Conservation (phyloP, 345 rosid genomes). For the Arabidopsis suecica region DNA sequence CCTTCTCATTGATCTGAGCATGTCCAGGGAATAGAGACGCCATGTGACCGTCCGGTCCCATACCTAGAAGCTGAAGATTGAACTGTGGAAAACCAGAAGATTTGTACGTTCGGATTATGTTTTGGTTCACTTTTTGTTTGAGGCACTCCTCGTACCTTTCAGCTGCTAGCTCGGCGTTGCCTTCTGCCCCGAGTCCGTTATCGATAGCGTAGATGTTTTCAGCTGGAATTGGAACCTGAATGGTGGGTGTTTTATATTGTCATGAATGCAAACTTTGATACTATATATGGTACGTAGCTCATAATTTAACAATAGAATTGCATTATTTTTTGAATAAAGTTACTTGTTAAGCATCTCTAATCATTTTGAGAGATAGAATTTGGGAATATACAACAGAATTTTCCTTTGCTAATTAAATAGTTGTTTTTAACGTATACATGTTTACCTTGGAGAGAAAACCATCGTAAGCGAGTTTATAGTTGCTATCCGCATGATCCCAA, state of each 20-base stretch:
- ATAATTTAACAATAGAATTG: neutral
- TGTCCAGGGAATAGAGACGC: slow-evolving; percentile 87
- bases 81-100: slow-evolving; percentile 70
- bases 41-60: slow-evolving; percentile 90
- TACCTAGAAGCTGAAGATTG: slow-evolving; percentile 80
- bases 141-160: slow-evolving; percentile 65
- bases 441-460: slow-evolving; percentile 75
- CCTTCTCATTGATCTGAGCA: slow-evolving; percentile 59
- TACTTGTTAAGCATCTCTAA: neutral
- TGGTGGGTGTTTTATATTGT: neutral
- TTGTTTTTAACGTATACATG: neutral
- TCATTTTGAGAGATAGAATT: neutral
- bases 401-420: neutral
- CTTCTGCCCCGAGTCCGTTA: slow-evolving; percentile 65
- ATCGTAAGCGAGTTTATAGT: slow-evolving; percentile 79
- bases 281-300: neutral
- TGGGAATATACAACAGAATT: neutral
- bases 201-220: slow-evolving; percentile 74
- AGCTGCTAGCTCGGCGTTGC: slow-evolving; percentile 69
- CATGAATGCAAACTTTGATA: neutral
- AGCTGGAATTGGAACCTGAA: slow-evolving; percentile 62
- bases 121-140: slow-evolving; percentile 53
- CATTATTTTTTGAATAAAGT: neutral
- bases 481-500: slow-evolving; percentile 72
- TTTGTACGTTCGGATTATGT: slow-evolving; percentile 47